Conservation (phyloP, 192 early-diverging fungal species). For the Backusella morwellensis region DNA sequence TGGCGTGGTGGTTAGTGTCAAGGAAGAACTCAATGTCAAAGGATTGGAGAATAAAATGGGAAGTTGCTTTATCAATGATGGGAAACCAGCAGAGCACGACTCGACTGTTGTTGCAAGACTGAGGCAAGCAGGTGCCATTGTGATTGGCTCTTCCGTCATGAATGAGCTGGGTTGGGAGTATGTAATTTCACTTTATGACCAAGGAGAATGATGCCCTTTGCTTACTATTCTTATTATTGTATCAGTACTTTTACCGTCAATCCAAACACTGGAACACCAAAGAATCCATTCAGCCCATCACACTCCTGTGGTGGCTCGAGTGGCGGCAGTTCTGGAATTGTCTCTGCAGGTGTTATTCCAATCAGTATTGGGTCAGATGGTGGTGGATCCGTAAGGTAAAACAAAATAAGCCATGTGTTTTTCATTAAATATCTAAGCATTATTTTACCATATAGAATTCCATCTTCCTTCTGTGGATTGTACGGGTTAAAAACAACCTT, state of each 20-base stretch:
- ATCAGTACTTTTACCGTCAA: slow-evolving; percentile 61
- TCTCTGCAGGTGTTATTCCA: slow-evolving; percentile 63
- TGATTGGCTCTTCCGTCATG: slow-evolving; percentile 71
- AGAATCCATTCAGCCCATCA: slow-evolving; percentile 58
- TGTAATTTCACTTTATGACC: not conserved
- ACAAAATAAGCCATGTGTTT: not conserved
- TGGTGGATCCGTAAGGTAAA: slow-evolving; percentile 61
- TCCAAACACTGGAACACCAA: slow-evolving; percentile 53
- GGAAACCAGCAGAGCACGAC: slow-evolving; percentile 44
- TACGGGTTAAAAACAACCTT: slow-evolving; percentile 76
- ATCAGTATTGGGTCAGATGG: slow-evolving; percentile 73
- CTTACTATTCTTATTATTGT: slow-evolving; percentile 6
- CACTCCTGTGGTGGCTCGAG: slow-evolving; percentile 70
- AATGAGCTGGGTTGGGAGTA: slow-evolving; percentile 68
- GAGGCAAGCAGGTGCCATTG: slow-evolving; percentile 57
- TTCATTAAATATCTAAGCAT: no score
- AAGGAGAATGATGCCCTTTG: not conserved
- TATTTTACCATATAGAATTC: slow-evolving; percentile 45
- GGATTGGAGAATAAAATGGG: slow-evolving; percentile 55
- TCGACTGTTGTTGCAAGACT: slow-evolving; percentile 49
- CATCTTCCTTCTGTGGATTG: slow-evolving; percentile 67
- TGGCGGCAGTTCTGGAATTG: slow-evolving; percentile 63
- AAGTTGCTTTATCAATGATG: slow-evolving; percentile 57
- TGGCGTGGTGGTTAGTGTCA: slow-evolving; percentile 71
- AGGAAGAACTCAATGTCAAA: slow-evolving; percentile 69